A percentile compares a stretch with the other conserved stretches of the same genome.
Evolutionary conservation across 2,329 filamentous ascomycete genomes (phyloP).

Genomic region (Didymella keratinophila): DNA sequence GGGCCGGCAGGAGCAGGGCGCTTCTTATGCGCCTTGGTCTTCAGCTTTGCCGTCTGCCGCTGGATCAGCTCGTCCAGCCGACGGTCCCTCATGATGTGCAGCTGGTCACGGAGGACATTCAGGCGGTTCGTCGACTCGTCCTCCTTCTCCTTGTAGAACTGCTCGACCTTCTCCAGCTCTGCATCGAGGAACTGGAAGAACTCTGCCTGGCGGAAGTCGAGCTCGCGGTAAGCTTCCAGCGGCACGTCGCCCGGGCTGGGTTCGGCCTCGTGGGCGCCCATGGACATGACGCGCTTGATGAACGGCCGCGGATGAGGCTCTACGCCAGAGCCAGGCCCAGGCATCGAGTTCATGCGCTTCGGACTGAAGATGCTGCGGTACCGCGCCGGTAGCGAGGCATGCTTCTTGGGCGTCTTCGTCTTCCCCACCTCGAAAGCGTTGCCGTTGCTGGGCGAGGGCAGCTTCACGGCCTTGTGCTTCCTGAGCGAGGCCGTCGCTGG

Average conservation of each 20-base stretch:
- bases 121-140: conserved; percentile 80
- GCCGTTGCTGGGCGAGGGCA: conserved; percentile 37
- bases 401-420: conserved; percentile 46
- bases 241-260: conserved; percentile 58
- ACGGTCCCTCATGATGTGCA: conserved; percentile 91
- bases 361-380: conserved; percentile 52
- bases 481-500: conserved; percentile 25
- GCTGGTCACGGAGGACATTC: conserved; percentile 75
- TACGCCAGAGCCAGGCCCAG: conserved; percentile 36
- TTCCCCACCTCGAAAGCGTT: conserved; percentile 56
- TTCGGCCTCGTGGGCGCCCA: conserved; percentile 48
- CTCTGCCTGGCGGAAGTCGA: conserved; percentile 78
- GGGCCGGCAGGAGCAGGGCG: conserved; percentile 22
- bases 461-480: conserved; percentile 29
- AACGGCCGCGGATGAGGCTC: conserved; percentile 45
- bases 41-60: conserved; percentile 50
- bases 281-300: conserved; percentile 54
- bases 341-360: conserved; percentile 53
- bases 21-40: conserved; percentile 35
- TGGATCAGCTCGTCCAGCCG: conserved; percentile 75
- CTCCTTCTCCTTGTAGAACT: conserved; percentile 88
- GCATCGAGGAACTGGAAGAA: conserved; percentile 86
- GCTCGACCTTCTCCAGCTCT: conserved; percentile 90
- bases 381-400: conserved; percentile 37
- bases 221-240: conserved; percentile 66